These are phyloP conservation scores for Phytophthora boehmeriae DNA, from an alignment of 352 stramenopile genomes.

Conservation along the genomic window DNA sequence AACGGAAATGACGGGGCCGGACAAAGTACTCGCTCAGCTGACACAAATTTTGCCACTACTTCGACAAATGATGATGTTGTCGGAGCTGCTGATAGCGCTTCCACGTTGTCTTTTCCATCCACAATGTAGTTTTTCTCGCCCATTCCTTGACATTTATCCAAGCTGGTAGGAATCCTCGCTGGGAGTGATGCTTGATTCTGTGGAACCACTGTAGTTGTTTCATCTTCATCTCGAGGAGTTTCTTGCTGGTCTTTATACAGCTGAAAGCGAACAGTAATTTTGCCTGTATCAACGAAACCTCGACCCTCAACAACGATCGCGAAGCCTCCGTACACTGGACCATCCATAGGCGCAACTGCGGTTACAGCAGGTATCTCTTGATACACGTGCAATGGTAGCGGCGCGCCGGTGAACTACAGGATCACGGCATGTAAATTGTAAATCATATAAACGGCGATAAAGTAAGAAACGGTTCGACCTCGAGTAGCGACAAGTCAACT, in stretches of 20 bases:
- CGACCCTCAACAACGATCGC: conserved; percentile 60
- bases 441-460: neutral
- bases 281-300: conserved; percentile 67
- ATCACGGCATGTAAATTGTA: neutral
- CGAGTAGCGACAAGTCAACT: neutral
- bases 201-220: conserved; percentile 4
- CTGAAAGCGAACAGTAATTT: conserved; percentile 69
- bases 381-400: conserved; percentile 64
- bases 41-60: conserved; percentile 51
- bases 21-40: conserved; percentile 48
- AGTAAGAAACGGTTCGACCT: neutral
- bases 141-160: conserved; percentile 12
- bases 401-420: conserved; percentile 58
- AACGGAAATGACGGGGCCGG: conserved; percentile 55
- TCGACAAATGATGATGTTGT: conserved; percentile 20
- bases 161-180: conserved; percentile 1
- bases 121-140: neutral
- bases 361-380: conserved; percentile 41
- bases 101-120: neutral
- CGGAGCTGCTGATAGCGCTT: neutral
- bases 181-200: neutral
- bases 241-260: conserved; percentile 34
- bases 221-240: conserved; percentile 15
- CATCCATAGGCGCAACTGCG: conserved; percentile 65
- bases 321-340: conserved; percentile 77